Evolutionary conservation across 257 asterid genomes (phyloP).

Genomic region (Solanum sparsipilum): DNA sequence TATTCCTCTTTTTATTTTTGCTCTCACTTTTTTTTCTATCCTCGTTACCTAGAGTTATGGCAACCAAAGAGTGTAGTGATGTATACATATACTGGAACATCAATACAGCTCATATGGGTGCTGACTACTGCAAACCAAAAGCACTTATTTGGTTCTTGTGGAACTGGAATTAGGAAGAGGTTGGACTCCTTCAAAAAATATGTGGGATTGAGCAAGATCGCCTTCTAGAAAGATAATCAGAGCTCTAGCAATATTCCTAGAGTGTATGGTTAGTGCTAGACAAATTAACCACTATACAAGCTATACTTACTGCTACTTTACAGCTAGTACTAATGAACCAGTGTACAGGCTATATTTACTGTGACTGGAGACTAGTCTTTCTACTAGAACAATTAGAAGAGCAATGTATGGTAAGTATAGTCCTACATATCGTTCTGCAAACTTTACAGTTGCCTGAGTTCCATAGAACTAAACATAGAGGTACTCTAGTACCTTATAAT

Average conservation of each 20-base stretch:
- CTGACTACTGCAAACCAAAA: not conserved
- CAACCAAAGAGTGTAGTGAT: not conserved
- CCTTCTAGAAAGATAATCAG: not conserved
- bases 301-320: not conserved
- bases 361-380: not conserved
- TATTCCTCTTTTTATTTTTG: not conserved
- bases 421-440: not conserved
- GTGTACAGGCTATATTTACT: not conserved
- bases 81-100: not conserved
- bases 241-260: not conserved
- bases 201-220: not conserved
- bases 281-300: not conserved
- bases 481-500: not conserved
- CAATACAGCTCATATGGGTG: not conserved
- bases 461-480: not conserved
- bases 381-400: not conserved
- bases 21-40: not conserved
- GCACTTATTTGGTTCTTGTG: not conserved
- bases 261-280: not conserved
- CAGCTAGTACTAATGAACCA: not conserved
- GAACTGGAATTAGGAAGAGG: not conserved
- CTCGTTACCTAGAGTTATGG: not conserved
- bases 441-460: not conserved
- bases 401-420: not conserved
- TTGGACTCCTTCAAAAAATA: not conserved